phyloP scores from a whole-genome alignment of 2,329 filamentous ascomycete genomes.

The Alternaria brassicae region DNA sequence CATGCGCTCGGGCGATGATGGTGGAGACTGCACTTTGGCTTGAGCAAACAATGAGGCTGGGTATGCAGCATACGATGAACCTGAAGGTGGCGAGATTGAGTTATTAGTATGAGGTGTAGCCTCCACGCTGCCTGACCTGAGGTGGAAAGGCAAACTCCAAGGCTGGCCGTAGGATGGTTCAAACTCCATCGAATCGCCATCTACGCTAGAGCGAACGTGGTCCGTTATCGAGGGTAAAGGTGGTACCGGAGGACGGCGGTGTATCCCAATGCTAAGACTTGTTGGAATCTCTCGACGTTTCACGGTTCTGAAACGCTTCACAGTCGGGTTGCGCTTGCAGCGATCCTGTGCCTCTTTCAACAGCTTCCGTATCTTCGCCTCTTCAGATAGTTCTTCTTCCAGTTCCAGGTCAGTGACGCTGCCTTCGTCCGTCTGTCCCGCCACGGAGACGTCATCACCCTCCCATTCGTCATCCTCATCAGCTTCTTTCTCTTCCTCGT shows the following conservation, averaged over 20 bases:
- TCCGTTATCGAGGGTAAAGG: not conserved
- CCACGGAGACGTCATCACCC: slow-evolving; percentile 20
- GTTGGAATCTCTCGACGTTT: slow-evolving; percentile 13
- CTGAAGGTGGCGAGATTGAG: not conserved
- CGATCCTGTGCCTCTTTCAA: slow-evolving; percentile 29
- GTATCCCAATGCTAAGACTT: slow-evolving; percentile 3
- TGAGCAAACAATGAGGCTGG: not conserved
- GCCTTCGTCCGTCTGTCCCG: slow-evolving; percentile 19
- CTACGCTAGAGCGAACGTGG: not conserved
- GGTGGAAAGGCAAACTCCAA: slow-evolving; percentile 12
- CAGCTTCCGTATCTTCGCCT: slow-evolving; percentile 31
- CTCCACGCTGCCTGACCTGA: not conserved
- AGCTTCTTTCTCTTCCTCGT: slow-evolving; percentile 16
- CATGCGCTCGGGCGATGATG: not conserved
- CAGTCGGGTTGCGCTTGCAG: slow-evolving; percentile 31
- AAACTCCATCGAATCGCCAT: not conserved
- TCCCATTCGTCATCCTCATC: slow-evolving; percentile 23
- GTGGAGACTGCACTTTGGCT: slow-evolving; percentile 2
- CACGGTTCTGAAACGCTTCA: slow-evolving; percentile 28
- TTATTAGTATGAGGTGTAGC: not conserved
- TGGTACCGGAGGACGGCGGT: slow-evolving; percentile 5
- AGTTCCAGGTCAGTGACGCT: slow-evolving; percentile 29
- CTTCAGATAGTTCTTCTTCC: slow-evolving; percentile 24
- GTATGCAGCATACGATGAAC: not conserved
- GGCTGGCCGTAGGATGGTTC: not conserved